These are phyloP conservation scores for Pseudogymnoascus sp. DNA, from an alignment of 2,329 filamentous ascomycete species.

Conservation along the genomic window DNA sequence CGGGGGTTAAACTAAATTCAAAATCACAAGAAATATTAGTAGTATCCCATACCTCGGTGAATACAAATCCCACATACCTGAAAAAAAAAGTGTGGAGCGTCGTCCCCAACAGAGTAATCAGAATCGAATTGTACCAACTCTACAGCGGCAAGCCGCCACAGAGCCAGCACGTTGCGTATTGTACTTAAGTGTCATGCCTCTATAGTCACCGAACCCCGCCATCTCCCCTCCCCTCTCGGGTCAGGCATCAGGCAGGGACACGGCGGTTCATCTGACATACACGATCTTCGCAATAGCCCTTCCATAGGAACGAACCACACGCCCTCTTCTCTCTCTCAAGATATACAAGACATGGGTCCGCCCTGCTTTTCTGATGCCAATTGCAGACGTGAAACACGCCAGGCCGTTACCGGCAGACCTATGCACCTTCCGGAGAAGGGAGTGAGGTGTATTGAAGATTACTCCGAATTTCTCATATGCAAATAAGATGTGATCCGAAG, in stretches of 20 bases:
- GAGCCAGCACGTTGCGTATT: constrained; percentile 73
- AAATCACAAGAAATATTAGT: constrained; percentile 19
- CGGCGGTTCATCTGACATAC: constrained; percentile 36
- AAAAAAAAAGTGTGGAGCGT: constrained; percentile 23
- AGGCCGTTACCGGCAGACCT: constrained; percentile 78
- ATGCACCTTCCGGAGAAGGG: constrained; percentile 36
- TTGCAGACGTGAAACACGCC: constrained; percentile 77
- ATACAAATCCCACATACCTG: constrained; percentile 18
- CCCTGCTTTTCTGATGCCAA: constrained; percentile 89
- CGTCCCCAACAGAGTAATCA: constrained; percentile 29
- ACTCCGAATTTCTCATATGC: constrained; percentile 99
- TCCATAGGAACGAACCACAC: constrained; percentile 60
- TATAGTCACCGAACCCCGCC: constrained; percentile 1
- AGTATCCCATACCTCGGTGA: constrained; percentile 23
- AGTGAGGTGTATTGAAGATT: constrained; percentile 62
- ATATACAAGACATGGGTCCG: constrained; percentile 27
- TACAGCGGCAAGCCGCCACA: constrained; percentile 5
- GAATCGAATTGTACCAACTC: constrained; percentile 31
- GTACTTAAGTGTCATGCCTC: constrained; percentile 72
- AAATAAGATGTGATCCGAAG: constrained; percentile 23
- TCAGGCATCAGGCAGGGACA: neutral
- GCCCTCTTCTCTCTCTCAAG: constrained; percentile 27
- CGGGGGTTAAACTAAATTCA: neutral
- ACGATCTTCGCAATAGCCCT: constrained; percentile 93
- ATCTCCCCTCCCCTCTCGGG: constrained; percentile 1